Conservation (phyloP, 495 filamentous ascomycete species). For the Evansstolkia leycettana region DNA sequence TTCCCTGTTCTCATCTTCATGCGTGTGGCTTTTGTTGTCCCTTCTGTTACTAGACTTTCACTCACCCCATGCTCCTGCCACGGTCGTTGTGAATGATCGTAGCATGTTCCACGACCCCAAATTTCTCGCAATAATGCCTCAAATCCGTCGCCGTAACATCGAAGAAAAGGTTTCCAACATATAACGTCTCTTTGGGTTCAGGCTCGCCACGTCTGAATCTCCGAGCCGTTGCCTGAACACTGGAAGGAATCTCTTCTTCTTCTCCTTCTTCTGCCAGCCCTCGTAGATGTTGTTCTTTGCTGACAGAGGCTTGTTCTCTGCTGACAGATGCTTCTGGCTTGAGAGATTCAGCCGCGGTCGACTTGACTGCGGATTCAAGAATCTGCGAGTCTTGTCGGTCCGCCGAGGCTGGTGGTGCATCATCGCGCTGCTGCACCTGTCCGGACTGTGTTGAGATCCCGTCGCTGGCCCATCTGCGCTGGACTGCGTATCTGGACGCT, state of each 20-base stretch:
- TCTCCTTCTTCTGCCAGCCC: not conserved
- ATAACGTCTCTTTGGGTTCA: slow-evolving; percentile 39
- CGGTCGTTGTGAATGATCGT: slow-evolving; percentile 55
- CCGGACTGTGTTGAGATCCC: slow-evolving; percentile 13
- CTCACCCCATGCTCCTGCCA: slow-evolving; percentile 82
- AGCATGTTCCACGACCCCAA: slow-evolving; percentile 43
- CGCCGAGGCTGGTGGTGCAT: slow-evolving; percentile 12
- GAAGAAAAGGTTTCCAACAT: slow-evolving; percentile 79
- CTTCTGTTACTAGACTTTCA: slow-evolving; percentile 6
- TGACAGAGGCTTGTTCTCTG: slow-evolving; percentile 1
- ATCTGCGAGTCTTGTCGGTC: slow-evolving; percentile 10
- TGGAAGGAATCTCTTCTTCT: not conserved
- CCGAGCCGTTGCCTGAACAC: not conserved
- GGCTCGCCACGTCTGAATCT: not conserved
- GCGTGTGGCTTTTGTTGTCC: no score
- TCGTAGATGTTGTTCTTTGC: not conserved
- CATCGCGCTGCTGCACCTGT: slow-evolving; percentile 11
- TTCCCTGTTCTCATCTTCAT: no score
- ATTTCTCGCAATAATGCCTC: slow-evolving; percentile 50
- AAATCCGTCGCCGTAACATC: slow-evolving; percentile 67
- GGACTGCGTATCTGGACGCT: slow-evolving; percentile 13
- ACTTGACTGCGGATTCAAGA: slow-evolving; percentile 6
- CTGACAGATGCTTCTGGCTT: slow-evolving; percentile 1
- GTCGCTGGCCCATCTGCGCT: slow-evolving; percentile 33
- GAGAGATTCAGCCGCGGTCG: not conserved